These are phyloP conservation scores for Eucalyptus pauciflora DNA, from an alignment of 345 rosid species.

Conservation along the genomic window DNA sequence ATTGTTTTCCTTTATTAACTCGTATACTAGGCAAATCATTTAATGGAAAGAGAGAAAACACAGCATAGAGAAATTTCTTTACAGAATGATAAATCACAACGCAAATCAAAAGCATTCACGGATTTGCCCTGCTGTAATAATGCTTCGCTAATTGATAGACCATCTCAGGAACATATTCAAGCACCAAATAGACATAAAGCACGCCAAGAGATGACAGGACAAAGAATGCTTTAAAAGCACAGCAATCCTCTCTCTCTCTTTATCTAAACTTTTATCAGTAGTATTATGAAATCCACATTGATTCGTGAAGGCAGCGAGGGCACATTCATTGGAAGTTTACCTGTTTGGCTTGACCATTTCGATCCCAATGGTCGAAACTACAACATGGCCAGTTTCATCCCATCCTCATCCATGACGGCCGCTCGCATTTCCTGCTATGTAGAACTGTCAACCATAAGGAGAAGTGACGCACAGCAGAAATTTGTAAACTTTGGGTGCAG, in stretches of 20 bases:
- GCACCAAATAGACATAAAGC: background rate
- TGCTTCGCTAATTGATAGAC: background rate
- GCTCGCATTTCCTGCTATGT: background rate
- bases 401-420: background rate
- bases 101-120: background rate
- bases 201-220: background rate
- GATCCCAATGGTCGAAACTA: background rate
- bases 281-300: background rate
- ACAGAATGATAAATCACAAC: background rate
- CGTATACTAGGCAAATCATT: background rate
- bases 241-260: background rate
- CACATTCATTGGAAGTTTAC: background rate
- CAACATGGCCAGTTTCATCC: background rate
- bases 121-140: background rate
- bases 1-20: background rate
- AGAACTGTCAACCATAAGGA: background rate
- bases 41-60: background rate
- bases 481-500: background rate
- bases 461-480: background rate
- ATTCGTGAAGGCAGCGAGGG: background rate
- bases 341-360: background rate
- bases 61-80: background rate
- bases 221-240: background rate
- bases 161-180: background rate
- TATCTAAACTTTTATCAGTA: background rate